Conservation (phyloP, 495 filamentous ascomycete species). For the Tetracladium setigerum region DNA sequence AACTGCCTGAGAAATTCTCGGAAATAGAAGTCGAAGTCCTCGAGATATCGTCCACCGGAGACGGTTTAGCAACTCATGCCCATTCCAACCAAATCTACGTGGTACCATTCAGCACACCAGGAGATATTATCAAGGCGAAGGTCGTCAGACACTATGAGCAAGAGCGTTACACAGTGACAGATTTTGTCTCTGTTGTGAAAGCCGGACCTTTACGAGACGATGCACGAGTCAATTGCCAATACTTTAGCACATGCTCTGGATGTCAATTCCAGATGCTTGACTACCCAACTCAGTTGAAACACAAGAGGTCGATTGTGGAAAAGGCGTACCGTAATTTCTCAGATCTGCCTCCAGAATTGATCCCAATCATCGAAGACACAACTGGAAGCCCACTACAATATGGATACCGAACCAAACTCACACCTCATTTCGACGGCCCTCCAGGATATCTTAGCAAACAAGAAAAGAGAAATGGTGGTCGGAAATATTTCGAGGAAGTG, state of each 20-base stretch:
- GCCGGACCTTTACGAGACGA: constrained; percentile 75
- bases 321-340: constrained; percentile 93
- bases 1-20: constrained; percentile 57
- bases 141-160: constrained; percentile 58
- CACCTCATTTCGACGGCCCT: constrained; percentile 85
- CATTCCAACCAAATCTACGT: constrained; percentile 71
- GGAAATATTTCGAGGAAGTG: constrained; percentile 37
- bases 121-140: constrained; percentile 72
- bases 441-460: constrained; percentile 30
- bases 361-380: constrained; percentile 74
- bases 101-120: constrained; percentile 82
- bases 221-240: constrained; percentile 65
- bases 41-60: constrained; percentile 81
- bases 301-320: constrained; percentile 80
- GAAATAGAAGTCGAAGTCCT: constrained; percentile 74
- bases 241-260: constrained; percentile 81
- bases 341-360: constrained; percentile 59
- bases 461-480: constrained; percentile 32
- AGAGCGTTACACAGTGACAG: constrained; percentile 60
- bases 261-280: constrained; percentile 98
- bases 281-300: constrained; percentile 74
- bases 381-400: constrained; percentile 87
- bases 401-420: constrained; percentile 91
- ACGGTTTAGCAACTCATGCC: constrained; percentile 65
- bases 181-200: constrained; percentile 69